Evolutionary conservation across 1,284 basidiomycete species (phyloP), one percentile per base, ranked within the genome.

Genomic region (Melampsora abietis-canadensis): DNA sequence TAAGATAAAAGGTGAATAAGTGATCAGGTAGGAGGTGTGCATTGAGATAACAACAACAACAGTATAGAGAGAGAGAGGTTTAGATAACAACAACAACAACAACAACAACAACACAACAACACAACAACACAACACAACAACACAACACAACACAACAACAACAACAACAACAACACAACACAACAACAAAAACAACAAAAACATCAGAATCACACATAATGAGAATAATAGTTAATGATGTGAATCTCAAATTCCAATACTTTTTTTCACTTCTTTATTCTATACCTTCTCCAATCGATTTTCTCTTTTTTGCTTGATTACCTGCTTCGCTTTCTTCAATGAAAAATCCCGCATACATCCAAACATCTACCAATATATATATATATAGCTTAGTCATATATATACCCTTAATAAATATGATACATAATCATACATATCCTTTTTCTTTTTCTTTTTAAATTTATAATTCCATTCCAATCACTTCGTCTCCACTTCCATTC

Each of bases 401-500:
- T 54, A 54, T 21, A n/a, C 4, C n/a, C n/a, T n/a, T 54, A 54
- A 54, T 54, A n/a, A 27, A 54, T 7, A 27, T 21, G n/a, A n/a
- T 21, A 54, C n/a, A 54, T 54, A n/a, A 54, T 21, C 51, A 54
- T 21, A 54, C 51, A 54, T 19, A 21, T 7, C 5, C 12, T n/a
- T 54, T 54, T 54, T 54, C 12, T 27, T n/a, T n/a, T 34, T 34
- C 34, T 34, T 8, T 19, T 31, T 19, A 10, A 30, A 2, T 21
- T 70, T 31, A 70, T 15, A 70, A 60, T 63, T 70, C 68, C 68
- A 70, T 70, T 7, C 60, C 68, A 21, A 70, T 40, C 15, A 63
- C 59, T 70, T 70, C 68, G n/a, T 70, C 60, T 14, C 60, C 60
- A 24, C 57, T 57, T 21, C 59, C 62, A 44, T 30, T 60, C 34